Evolutionary conservation across 768 basidiomycete genomes (phyloP).

Genomic region (Mycena vulgaris): DNA sequence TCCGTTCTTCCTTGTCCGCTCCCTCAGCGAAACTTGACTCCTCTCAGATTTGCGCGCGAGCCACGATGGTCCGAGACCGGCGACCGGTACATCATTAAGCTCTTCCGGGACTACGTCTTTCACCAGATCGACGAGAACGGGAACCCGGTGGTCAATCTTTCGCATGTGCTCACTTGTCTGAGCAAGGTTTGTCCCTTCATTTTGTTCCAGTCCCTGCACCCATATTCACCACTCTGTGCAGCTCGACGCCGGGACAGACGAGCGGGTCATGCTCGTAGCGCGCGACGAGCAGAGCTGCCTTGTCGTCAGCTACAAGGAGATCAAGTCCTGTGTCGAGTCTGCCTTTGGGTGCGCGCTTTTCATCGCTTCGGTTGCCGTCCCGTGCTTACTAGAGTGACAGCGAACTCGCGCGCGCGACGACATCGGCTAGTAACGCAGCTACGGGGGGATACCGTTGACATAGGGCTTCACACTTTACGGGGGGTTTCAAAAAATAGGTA

Average conservation of each 20-base stretch:
- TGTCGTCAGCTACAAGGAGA: constrained; percentile 93
- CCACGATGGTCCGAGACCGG: constrained; percentile 99
- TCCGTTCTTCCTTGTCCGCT: constrained; percentile 58
- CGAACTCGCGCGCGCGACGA: constrained; percentile 61
- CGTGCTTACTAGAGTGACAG: constrained; percentile 47
- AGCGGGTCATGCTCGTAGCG: constrained; percentile 94
- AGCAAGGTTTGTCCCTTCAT: constrained; percentile 76
- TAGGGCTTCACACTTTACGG: neutral
- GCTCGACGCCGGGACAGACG: constrained; percentile 95
- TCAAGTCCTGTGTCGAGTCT: constrained; percentile 87
- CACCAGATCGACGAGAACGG: constrained; percentile 96
- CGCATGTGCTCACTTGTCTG: constrained; percentile 91
- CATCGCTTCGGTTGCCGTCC: constrained; percentile 1
- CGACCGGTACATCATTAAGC: constrained; percentile 96
- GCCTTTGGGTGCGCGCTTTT: constrained; percentile 78
- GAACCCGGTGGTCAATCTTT: constrained; percentile 89
- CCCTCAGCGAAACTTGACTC: neutral
- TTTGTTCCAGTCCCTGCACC: constrained; percentile 4
- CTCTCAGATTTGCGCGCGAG: constrained; percentile 92
- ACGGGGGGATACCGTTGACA: constrained; percentile 32
- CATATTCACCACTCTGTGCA: constrained; percentile 47
- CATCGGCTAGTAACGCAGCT: constrained; percentile 13
- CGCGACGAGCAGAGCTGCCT: constrained; percentile 97
- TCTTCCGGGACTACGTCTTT: constrained; percentile 98
- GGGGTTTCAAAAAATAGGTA: constrained; percentile 69